Percentiles rank a stretch among this genome's conserved stretches.
phyloP scores from a whole-genome alignment of 2,329 filamentous ascomycete genomes.

The Diplodia intermedia region DNA sequence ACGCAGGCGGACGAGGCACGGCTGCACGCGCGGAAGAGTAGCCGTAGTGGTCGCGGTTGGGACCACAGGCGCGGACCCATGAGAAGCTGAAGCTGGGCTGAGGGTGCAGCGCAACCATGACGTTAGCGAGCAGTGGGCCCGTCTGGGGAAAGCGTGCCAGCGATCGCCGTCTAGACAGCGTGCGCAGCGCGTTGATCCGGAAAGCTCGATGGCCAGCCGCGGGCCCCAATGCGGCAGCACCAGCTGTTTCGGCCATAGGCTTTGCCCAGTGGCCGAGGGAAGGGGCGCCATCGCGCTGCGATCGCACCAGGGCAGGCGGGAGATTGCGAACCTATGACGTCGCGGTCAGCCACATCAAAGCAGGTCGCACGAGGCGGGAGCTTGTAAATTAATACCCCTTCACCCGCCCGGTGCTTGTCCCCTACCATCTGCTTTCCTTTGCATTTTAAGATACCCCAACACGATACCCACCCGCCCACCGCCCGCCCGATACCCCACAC shows the following conservation, averaged over 20 bases:
- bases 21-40: neutral
- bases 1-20: neutral
- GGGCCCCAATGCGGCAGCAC: conserved; percentile 17
- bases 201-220: neutral
- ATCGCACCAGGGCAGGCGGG: conserved; percentile 19
- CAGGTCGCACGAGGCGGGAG: conserved; percentile 12
- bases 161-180: conserved; percentile 3
- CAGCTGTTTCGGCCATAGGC: conserved; percentile 20
- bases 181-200: neutral
- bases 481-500: conserved; percentile 13
- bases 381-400: conserved; percentile 22
- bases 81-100: neutral
- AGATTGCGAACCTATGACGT: conserved; percentile 29
- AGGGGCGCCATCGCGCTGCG: conserved; percentile 15
- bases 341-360: conserved; percentile 26
- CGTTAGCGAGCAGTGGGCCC: conserved; percentile 22
- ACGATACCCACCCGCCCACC: conserved; percentile 10
- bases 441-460: conserved; percentile 32
- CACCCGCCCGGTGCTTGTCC: conserved; percentile 16
- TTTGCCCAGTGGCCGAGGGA: conserved; percentile 10
- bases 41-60: neutral
- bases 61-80: neutral
- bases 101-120: conserved; percentile 8
- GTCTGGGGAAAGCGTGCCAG: conserved; percentile 22
- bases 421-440: conserved; percentile 11